These are phyloP conservation scores for Diaporthe caulivora DNA, from an alignment of 2,329 filamentous ascomycete species.

Conservation along the genomic window DNA sequence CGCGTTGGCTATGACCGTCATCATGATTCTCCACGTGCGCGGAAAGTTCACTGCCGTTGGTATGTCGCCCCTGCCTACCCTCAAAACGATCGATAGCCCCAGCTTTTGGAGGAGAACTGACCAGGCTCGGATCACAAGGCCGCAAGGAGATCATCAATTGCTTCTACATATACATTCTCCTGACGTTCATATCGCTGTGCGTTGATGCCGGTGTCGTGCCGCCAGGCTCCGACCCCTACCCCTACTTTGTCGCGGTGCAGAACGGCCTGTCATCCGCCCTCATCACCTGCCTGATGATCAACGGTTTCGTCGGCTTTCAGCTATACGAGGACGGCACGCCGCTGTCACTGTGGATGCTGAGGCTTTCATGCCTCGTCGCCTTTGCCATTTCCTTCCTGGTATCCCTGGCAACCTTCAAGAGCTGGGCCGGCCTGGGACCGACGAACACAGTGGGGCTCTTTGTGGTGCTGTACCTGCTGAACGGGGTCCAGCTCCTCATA, in stretches of 20 bases:
- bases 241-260: slow-evolving; percentile 92
- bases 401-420: slow-evolving; percentile 91
- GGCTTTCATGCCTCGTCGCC: slow-evolving; percentile 81
- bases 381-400: slow-evolving; percentile 90
- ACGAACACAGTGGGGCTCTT: slow-evolving; percentile 91
- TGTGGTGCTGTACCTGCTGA: slow-evolving; percentile 90
- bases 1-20: slow-evolving; percentile 90
- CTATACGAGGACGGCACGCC: slow-evolving; percentile 97
- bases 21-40: slow-evolving; percentile 97
- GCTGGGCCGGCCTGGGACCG: slow-evolving; percentile 87
- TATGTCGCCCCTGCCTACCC: slow-evolving; percentile 57
- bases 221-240: slow-evolving; percentile 82
- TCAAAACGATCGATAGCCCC: not conserved
- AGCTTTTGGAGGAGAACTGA: slow-evolving; percentile 9
- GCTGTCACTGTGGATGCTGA: slow-evolving; percentile 92
- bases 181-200: slow-evolving; percentile 89
- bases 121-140: slow-evolving; percentile 55
- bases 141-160: slow-evolving; percentile 83
- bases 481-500: slow-evolving; percentile 85
- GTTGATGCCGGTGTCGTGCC: slow-evolving; percentile 94
- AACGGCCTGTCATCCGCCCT: slow-evolving; percentile 87
- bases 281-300: slow-evolving; percentile 91
- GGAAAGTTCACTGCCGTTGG: slow-evolving; percentile 98
- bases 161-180: slow-evolving; percentile 95
- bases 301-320: slow-evolving; percentile 98